A percentile compares a stretch with the other conserved stretches of the same genome.
Conservation (phyloP, 345 rosid genomes). For the Aegle marmelos region DNA sequence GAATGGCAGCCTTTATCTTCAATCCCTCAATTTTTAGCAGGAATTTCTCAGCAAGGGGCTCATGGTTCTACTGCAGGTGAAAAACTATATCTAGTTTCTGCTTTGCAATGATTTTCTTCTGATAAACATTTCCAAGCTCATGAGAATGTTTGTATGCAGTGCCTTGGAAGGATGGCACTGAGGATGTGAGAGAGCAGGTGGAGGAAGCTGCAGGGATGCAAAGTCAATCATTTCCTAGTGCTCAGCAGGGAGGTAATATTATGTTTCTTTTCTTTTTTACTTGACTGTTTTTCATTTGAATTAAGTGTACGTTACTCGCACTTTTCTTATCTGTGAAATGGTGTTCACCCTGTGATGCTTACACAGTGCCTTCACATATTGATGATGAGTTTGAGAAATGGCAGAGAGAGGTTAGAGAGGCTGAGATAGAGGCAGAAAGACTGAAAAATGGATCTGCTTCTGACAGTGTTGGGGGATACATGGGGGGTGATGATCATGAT, state of each 20-base stretch:
- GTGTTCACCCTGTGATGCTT: slow-evolving; percentile 28
- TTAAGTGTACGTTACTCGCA: not conserved
- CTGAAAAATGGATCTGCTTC: slow-evolving; percentile 50
- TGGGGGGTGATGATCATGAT: slow-evolving; percentile 34
- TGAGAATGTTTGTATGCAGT: slow-evolving; percentile 21
- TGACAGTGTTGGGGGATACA: slow-evolving; percentile 18
- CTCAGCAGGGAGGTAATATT: slow-evolving; percentile 19
- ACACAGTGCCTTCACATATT: slow-evolving; percentile 45
- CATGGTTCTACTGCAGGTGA: slow-evolving; percentile 40
- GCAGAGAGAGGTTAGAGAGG: slow-evolving; percentile 76
- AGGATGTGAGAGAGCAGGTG: slow-evolving; percentile 4
- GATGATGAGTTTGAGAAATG: slow-evolving; percentile 87
- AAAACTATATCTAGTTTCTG: not conserved
- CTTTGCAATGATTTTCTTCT: not conserved
- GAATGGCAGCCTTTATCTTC: slow-evolving; percentile 82
- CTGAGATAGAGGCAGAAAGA: slow-evolving; percentile 58
- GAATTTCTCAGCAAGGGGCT: slow-evolving; percentile 36
- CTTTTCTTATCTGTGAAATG: not conserved
- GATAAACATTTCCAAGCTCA: not conserved
- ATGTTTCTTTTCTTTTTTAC: not conserved
- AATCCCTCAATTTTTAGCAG: slow-evolving; percentile 56
- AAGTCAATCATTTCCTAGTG: slow-evolving; percentile 20
- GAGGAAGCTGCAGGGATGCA: slow-evolving; percentile 15
- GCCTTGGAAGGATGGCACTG: slow-evolving; percentile 5
- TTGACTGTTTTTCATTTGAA: not conserved